Evolutionary conservation across 345 rosid species (phyloP).

Genomic region (Lumnitzera racemosa): DNA sequence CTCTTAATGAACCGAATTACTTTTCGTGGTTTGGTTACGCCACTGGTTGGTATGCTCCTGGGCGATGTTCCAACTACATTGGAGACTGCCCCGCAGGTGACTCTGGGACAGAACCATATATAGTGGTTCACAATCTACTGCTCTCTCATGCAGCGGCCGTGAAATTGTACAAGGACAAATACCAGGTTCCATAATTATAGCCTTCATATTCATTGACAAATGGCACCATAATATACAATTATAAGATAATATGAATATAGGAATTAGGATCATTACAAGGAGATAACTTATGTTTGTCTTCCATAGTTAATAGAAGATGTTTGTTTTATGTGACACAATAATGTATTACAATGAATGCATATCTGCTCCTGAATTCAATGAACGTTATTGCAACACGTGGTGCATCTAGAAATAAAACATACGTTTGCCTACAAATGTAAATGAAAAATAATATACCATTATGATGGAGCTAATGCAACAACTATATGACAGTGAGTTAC

Average conservation of each 20-base stretch:
- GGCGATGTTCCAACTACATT: slow-evolving; percentile 13
- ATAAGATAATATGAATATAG: no score
- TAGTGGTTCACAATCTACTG: slow-evolving; percentile 19
- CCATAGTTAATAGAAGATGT: no score
- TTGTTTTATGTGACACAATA: no score
- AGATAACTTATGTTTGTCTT: no score
- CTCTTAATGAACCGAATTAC: slow-evolving; percentile 13
- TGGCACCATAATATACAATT: neutral
- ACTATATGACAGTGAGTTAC: no score
- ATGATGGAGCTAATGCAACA: no score
- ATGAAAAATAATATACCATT: no score
- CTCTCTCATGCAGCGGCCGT: slow-evolving; percentile 27
- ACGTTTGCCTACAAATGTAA: no score
- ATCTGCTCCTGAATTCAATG: no score
- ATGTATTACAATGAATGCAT: no score
- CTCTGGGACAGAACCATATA: slow-evolving; percentile 26
- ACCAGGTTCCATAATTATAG: slow-evolving; percentile 8
- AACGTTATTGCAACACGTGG: no score
- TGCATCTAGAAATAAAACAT: no score
- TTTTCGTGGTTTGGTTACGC: slow-evolving; percentile 2
- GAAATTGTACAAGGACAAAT: slow-evolving; percentile 17
- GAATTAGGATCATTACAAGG: neutral
- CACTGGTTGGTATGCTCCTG: slow-evolving; percentile 2
- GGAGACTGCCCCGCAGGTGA: slow-evolving; percentile 12
- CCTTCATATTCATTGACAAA: neutral